Evolutionary conservation across 106 monocot genomes (phyloP).

Genomic region (Alisma plantagoaquatica): DNA sequence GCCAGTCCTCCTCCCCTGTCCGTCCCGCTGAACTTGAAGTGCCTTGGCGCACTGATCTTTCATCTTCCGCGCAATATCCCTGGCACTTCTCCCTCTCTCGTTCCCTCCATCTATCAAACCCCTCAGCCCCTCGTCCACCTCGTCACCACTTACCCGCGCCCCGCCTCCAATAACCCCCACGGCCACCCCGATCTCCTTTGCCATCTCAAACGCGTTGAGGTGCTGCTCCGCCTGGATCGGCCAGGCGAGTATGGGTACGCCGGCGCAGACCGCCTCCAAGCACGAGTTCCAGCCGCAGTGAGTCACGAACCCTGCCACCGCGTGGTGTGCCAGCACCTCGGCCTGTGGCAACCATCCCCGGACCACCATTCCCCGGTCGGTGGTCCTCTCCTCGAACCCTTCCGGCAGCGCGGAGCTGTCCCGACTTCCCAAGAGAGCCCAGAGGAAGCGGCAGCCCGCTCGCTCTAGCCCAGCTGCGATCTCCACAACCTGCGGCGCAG

Average conservation of each 20-base stretch:
- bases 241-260: background rate
- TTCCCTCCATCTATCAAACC: background rate
- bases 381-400: background rate
- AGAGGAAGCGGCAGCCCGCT: background rate
- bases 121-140: background rate
- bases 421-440: background rate
- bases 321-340: background rate
- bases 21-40: too few relatives aligned
- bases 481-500: background rate
- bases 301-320: background rate
- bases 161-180: background rate
- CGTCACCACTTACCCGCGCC: background rate
- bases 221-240: background rate
- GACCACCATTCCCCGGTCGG: background rate
- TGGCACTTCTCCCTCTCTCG: too few relatives aligned
- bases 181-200: background rate
- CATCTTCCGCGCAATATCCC: too few relatives aligned
- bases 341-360: background rate
- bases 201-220: background rate
- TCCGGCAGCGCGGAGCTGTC: background rate
- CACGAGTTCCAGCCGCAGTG: too few relatives aligned
- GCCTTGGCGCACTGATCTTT: too few relatives aligned
- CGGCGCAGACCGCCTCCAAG: background rate
- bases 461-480: background rate
- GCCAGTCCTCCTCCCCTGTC: too few relatives aligned